phyloP scores from a whole-genome alignment of 2,329 filamentous ascomycete genomes.

The Fusarium udum region DNA sequence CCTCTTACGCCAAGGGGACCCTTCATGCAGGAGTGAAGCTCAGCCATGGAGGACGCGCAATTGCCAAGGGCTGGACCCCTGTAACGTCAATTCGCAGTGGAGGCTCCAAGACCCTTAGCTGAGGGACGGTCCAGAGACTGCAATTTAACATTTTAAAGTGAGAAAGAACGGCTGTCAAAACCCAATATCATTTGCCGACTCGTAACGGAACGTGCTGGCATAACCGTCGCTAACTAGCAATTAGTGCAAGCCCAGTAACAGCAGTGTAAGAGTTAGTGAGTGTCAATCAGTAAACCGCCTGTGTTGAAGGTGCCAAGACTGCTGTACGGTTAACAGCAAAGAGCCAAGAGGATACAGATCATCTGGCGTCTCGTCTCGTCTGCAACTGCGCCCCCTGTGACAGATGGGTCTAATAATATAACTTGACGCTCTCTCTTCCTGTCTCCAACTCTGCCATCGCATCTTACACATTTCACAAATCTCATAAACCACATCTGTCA shows the following conservation, averaged over 20 bases:
- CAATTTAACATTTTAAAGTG: background rate
- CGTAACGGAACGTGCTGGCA: constrained; percentile 2
- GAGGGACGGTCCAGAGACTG: background rate
- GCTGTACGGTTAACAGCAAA: constrained; percentile 27
- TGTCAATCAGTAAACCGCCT: background rate
- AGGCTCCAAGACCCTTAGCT: constrained; percentile 7
- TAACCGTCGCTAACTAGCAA: background rate
- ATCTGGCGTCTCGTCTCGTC: background rate
- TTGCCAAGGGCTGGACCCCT: constrained; percentile 17
- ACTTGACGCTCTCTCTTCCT: background rate
- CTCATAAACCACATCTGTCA: background rate
- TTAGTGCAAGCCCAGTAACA: background rate
- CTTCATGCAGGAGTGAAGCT: constrained; percentile 22
- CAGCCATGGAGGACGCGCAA: constrained; percentile 37
- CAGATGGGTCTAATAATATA: constrained; percentile 1
- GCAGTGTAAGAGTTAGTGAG: background rate
- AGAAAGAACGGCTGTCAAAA: background rate
- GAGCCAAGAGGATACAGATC: constrained; percentile 33
- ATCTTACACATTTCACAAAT: background rate
- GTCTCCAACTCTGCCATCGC: background rate
- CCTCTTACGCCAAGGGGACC: constrained; percentile 11
- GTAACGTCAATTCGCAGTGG: background rate
- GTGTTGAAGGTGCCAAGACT: constrained; percentile 12
- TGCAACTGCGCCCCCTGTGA: background rate
- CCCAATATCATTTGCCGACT: background rate